Percentiles rank a stretch among this genome's conserved stretches.
Evolutionary conservation across 331 rosid genomes (phyloP).

Genomic region (Rhamnella rubrinervis): DNA sequence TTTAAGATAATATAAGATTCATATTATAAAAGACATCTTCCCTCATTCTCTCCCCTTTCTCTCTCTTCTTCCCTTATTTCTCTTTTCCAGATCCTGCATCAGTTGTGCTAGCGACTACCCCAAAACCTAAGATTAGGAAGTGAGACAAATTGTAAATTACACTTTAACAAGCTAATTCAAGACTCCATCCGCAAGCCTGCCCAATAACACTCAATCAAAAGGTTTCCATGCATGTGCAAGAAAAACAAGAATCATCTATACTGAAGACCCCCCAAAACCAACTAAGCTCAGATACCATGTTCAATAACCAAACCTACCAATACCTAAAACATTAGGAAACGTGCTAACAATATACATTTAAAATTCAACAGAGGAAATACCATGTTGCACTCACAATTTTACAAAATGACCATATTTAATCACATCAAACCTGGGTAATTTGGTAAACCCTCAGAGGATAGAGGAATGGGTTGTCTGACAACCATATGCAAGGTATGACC

Average conservation of each 20-base stretch:
- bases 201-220: background rate
- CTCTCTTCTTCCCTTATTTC: too few species aligned
- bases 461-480: constrained; percentile 75
- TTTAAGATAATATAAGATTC: too few species aligned
- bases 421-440: constrained; percentile 64
- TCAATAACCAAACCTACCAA: background rate
- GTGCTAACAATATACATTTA: background rate
- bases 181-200: constrained; percentile 3
- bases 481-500: constrained; percentile 99
- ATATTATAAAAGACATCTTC: too few species aligned
- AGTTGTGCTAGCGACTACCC: too few species aligned
- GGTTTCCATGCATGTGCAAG: background rate
- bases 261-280: constrained; percentile 4
- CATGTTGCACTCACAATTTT: background rate
- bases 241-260: background rate
- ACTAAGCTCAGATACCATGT: background rate
- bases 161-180: background rate
- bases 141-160: too few species aligned
- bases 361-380: background rate
- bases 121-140: too few species aligned
- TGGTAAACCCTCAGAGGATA: constrained; percentile 49
- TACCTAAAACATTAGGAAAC: constrained; percentile 2
- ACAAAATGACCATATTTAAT: background rate
- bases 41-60: too few species aligned
- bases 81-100: too few species aligned